Percentiles rank a stretch among this genome's conserved stretches.
Evolutionary conservation across 768 basidiomycete genomes (phyloP).

Genomic region (Hortiboletus campestris): DNA sequence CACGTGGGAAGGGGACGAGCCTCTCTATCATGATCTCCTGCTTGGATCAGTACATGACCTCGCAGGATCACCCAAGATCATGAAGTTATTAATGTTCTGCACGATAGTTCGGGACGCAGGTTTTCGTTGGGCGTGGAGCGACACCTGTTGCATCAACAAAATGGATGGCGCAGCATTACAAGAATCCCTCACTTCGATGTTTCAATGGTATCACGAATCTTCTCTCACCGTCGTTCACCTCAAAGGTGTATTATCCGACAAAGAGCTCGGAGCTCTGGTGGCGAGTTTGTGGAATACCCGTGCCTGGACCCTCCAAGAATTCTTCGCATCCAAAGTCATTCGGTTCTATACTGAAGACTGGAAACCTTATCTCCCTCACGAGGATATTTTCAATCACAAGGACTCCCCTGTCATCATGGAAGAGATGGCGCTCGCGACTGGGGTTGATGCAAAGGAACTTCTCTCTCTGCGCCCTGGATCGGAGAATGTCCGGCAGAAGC

Average conservation of each 20-base stretch:
- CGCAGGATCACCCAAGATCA: conserved; percentile 1
- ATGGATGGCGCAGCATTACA: conserved; percentile 11
- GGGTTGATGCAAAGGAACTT: conserved; percentile 9
- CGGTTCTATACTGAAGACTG: conserved; percentile 24
- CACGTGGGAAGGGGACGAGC: conserved; percentile 21
- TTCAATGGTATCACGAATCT: conserved; percentile 26
- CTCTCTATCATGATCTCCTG: conserved; percentile 13
- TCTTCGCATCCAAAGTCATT: conserved; percentile 23
- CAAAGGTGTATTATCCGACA: conserved; percentile 8
- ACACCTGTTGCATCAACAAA: conserved; percentile 27
- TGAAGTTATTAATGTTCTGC: conserved; percentile 20
- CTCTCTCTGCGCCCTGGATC: conserved; percentile 14
- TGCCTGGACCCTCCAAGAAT: conserved; percentile 26
- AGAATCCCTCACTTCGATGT: conserved; percentile 29
- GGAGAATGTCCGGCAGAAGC: conserved; percentile 13
- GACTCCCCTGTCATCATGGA: conserved; percentile 16
- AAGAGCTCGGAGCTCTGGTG: conserved; percentile 6
- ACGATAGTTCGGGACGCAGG: conserved; percentile 12
- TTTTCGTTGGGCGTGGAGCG: conserved; percentile 24
- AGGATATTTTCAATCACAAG: conserved; percentile 16
- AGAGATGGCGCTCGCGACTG: conserved; percentile 18
- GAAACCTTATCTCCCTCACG: conserved; percentile 19
- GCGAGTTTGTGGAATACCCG: conserved; percentile 24
- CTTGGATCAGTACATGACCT: conserved; percentile 11
- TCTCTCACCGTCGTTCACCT: conserved; percentile 26